phyloP scores from a whole-genome alignment of 768 basidiomycete species.

The Agaricus blazei region DNA sequence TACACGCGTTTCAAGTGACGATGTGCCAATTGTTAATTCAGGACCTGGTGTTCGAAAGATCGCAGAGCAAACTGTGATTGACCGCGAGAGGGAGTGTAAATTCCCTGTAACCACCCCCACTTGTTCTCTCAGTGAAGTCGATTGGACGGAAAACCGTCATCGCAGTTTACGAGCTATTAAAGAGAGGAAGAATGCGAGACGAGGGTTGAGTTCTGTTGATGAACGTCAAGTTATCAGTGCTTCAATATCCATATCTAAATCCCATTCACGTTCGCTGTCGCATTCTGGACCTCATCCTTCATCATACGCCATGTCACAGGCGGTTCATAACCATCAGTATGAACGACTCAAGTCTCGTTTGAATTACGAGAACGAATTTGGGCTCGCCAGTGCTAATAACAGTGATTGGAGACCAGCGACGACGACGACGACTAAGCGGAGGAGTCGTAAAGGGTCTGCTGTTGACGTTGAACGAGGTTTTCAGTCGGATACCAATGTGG shows the following conservation, averaged over 20 bases:
- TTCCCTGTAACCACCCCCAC: background rate
- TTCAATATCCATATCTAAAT: constrained; percentile 2
- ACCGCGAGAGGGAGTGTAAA: background rate
- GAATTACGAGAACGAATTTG: background rate
- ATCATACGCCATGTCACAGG: background rate
- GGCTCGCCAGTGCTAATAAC: background rate
- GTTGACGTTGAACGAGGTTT: background rate
- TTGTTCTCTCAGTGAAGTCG: constrained; percentile 13
- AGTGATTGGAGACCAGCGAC: too few species aligned
- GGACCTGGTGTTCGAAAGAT: background rate
- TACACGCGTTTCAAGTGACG: background rate
- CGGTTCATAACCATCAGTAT: background rate
- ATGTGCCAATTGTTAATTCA: background rate
- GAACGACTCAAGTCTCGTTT: background rate
- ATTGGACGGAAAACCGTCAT: constrained; percentile 28
- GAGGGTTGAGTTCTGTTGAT: constrained; percentile 10
- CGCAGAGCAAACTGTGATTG: background rate
- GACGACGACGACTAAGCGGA: too few species aligned
- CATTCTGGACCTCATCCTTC: background rate
- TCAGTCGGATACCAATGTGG: background rate
- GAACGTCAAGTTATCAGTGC: background rate
- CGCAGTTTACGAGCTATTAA: constrained; percentile 22
- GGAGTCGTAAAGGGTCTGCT: background rate
- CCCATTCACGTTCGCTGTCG: background rate
- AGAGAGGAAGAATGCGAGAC: constrained; percentile 23